Conservation (phyloP, 2,329 filamentous ascomycete genomes). For the Colletotrichum sansevieriae region DNA sequence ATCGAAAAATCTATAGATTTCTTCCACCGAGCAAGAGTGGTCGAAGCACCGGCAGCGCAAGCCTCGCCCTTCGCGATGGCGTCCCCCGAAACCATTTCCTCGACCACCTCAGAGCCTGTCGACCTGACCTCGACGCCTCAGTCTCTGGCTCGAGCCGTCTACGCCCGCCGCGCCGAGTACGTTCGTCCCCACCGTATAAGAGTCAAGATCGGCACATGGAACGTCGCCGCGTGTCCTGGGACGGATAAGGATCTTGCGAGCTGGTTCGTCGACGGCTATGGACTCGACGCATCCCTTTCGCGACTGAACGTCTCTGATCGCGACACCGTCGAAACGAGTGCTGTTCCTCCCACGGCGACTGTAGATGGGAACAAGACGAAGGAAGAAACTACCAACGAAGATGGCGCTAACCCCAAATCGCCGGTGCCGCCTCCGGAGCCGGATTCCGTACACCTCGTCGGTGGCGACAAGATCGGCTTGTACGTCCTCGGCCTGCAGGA, state of each 20-base stretch:
- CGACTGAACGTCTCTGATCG: slow-evolving; percentile 62
- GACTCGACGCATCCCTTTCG: slow-evolving; percentile 73
- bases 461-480: slow-evolving; percentile 80
- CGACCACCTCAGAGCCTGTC: slow-evolving; percentile 56
- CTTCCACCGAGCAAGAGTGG: background rate
- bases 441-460: slow-evolving; percentile 60
- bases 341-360: slow-evolving; percentile 9
- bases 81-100: slow-evolving; percentile 41
- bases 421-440: slow-evolving; percentile 45
- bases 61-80: slow-evolving; percentile 31
- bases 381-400: slow-evolving; percentile 56
- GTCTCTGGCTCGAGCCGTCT: slow-evolving; percentile 75
- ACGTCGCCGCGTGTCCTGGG: slow-evolving; percentile 86
- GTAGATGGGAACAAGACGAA: slow-evolving; percentile 39
- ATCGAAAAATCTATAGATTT: background rate
- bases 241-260: slow-evolving; percentile 88
- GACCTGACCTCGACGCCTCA: slow-evolving; percentile 63
- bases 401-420: slow-evolving; percentile 26
- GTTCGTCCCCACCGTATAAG: slow-evolving; percentile 79
- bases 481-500: slow-evolving; percentile 95
- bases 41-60: background rate
- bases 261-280: slow-evolving; percentile 88
- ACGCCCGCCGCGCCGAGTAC: slow-evolving; percentile 83
- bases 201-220: slow-evolving; percentile 96
- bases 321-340: slow-evolving; percentile 49